Base-by-base conservation (phyloP, 768 basidiomycete genomes). In the Tricholoma hemisulphureum region DNA sequence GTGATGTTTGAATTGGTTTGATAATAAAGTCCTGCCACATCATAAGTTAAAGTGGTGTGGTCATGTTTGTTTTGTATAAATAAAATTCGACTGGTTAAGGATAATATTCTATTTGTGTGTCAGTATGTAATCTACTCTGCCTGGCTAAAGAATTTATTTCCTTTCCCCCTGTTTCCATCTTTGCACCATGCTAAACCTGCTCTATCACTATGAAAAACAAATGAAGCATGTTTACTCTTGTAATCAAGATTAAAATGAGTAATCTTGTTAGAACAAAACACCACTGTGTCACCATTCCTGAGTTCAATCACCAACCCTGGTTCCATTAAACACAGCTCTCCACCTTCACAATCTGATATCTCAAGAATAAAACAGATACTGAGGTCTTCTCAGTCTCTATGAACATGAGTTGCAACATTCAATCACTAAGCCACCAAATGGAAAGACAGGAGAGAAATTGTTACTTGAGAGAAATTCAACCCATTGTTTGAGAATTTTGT, bases 231-330 rank as follows among this genome's bases (percentile, higher is more conserved):
- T 6, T 31, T n/a, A 14, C 67, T 67, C 26, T 45, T 53, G 50
- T 53, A 66, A 45, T 66, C 61, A 34, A 65, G 41, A 57, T 71
- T 71, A 39, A 66, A 69, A 52, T 71, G 68, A 28, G 57, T 66
- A 5, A 65, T 54, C 7, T 63, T 26, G 39, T 35, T 23, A 24
- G 70, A 71, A 31, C 58, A 26, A 59, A 71, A 70, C n/a, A 65
- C 58, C 13, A 67, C 16, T 2, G 61, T 32, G 56, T 73, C 67
- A 51, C 68, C 67, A 35, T 55, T 31, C 4, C 53, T 23, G 0
- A 64, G 14, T 6, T 62, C 48, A 32, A 71, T 23, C 14, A 65
- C 63, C 8, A 71, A 50, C n/a, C 70, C 69, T 20, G 57, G 54
- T 52, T 73, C 68, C 50, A 58, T 43, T 2, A 71, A 48, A 20